Percentiles rank a stretch among this genome's conserved stretches.
Conservation (phyloP, 2,329 filamentous ascomycete genomes). For the Penicillium sclerotigenum region DNA sequence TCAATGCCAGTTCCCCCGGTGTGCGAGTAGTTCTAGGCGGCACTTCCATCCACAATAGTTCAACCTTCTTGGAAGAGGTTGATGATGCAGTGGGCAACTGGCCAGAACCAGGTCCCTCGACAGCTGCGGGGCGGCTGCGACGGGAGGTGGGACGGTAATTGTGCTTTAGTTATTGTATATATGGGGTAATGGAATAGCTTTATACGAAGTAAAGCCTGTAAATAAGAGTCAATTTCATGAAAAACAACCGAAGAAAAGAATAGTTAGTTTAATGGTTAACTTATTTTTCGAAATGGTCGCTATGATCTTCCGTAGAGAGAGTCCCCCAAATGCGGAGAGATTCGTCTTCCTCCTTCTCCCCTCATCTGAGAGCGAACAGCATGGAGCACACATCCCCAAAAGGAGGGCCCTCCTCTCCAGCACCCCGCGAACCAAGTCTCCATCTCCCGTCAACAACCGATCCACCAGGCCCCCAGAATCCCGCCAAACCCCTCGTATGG, state of each 20-base stretch:
- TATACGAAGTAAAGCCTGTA: neutral
- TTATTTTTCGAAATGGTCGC: neutral
- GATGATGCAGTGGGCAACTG: conserved; percentile 83
- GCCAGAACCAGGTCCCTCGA: conserved; percentile 66
- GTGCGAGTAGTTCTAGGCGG: conserved; percentile 85
- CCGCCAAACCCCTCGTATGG: conserved; percentile 78
- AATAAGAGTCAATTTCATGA: neutral
- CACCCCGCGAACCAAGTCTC: conserved; percentile 44
- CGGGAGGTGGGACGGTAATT: conserved; percentile 56
- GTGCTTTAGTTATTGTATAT: neutral
- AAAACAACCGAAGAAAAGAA: too few species aligned
- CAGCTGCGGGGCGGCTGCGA: conserved; percentile 60
- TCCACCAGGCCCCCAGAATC: conserved; percentile 69
- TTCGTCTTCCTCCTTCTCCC: conserved; percentile 5
- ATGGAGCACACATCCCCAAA: conserved; percentile 23
- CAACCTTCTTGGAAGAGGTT: conserved; percentile 84
- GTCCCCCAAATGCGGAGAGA: conserved; percentile 27
- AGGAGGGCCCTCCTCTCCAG: conserved; percentile 25
- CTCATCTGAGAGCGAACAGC: neutral
- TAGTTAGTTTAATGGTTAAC: too few species aligned
- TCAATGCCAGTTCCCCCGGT: conserved; percentile 87
- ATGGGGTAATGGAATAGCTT: neutral
- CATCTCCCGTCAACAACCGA: conserved; percentile 81
- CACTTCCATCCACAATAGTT: conserved; percentile 83
- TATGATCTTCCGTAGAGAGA: neutral